Base-by-base conservation (phyloP, 192 early-diverging fungal species). In the Umbelopsis sp. region DNA sequence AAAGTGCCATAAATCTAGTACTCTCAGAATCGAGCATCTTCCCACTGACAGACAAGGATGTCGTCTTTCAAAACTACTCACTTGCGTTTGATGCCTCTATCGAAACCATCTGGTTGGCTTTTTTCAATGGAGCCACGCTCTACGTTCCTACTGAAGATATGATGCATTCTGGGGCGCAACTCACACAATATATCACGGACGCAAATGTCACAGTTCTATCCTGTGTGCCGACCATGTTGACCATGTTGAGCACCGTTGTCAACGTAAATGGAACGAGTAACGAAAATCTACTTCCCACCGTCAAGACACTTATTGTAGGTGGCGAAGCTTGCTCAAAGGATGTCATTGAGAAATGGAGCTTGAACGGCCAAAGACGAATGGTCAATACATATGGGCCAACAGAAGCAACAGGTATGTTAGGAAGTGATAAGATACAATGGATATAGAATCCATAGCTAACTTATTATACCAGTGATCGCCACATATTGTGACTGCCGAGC, bases 321-420 rank as follows among this genome's bases (percentile, higher is more conserved):
- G 56, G 56, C 14, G 56, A 62, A n/a, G 26, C 29, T 2, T 62
- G 56, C 31, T 20, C 56, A 2, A 62, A 31, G 4, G 31, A 62
- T n/a, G 26, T 62, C 2, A 62, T 62, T 17, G 31, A 31, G 17
- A 62, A 62, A 6, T 62, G 56, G 56, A 62, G 29, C 17, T 34
- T 62, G 17, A 62, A 62, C 4, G 56, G 56, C 17, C 24, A 62
- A 31, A 11, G 56, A 20, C 9, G 56, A 17, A 62, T 62, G 56
- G 31, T 50, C n/a, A 43, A 54, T 11, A 45, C 49, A n/a, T 72
- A 72, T 25, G 71, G 71, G 11, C 52, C 71, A 68, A 72, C 66
- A 0, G 68, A 69, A 45, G 34, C 51, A 11, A 69, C 68, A 8
- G 68, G 36, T 45, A 45, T 20, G 34, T 25, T 12, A 20, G 1